Evolutionary conservation across 1,284 basidiomycete genomes (phyloP).

Genomic region (Ceratobasidium theobromae): DNA sequence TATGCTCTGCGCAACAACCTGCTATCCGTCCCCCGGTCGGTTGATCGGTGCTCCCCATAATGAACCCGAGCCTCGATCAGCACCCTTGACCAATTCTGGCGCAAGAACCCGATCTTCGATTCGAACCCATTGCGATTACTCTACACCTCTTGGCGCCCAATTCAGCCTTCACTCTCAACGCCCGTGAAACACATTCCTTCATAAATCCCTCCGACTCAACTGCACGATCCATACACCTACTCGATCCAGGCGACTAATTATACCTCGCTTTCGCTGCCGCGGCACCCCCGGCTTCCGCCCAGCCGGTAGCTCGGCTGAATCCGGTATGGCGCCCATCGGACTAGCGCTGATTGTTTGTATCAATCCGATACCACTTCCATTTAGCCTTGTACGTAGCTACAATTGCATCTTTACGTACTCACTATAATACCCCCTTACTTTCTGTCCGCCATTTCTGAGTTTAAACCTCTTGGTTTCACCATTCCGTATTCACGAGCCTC

Average conservation of each 20-base stretch:
- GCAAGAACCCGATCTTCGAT: not conserved
- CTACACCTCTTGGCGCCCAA: not conserved
- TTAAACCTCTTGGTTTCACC: not conserved
- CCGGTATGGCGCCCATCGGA: not conserved
- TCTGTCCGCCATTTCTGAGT: not conserved
- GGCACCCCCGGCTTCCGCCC: too few relatives aligned
- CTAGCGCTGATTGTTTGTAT: not conserved
- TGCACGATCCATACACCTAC: too few relatives aligned
- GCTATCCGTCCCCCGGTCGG: not conserved
- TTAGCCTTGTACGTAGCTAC: not conserved
- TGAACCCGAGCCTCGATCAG: not conserved
- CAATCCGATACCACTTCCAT: not conserved
- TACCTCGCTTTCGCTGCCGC: too few relatives aligned
- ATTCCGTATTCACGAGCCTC: not conserved
- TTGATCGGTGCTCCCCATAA: not conserved
- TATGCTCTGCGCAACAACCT: too few relatives aligned
- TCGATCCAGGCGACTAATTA: too few relatives aligned
- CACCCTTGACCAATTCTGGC: not conserved
- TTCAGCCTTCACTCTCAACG: not conserved
- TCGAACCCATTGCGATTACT: not conserved
- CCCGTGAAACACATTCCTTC: constrained; percentile 4
- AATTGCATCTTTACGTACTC: not conserved
- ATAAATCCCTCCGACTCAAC: too few relatives aligned
- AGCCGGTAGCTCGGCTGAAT: not conserved
- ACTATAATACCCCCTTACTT: not conserved